Percentiles rank a stretch among this genome's conserved stretches.
phyloP scores from a whole-genome alignment of 768 basidiomycete species.

The Leucogyrophana mollusca region DNA sequence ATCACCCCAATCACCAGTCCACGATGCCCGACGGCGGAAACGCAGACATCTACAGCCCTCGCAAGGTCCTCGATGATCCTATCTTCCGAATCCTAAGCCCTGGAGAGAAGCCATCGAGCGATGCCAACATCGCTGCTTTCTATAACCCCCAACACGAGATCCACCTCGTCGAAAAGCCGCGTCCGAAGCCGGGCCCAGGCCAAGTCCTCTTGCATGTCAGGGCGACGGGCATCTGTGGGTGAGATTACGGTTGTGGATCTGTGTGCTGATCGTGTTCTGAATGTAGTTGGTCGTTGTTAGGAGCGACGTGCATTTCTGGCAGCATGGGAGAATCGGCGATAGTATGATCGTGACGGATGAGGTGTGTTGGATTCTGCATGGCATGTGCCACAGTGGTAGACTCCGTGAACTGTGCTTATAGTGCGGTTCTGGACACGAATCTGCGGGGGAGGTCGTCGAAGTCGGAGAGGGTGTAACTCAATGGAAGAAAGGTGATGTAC shows the following conservation, averaged over 20 bases:
- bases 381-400: no score
- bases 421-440: constrained; percentile 73
- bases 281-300: constrained; percentile 29
- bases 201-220: constrained; percentile 67
- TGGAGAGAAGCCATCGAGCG: constrained; percentile 47
- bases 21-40: constrained; percentile 23
- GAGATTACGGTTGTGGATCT: constrained; percentile 16
- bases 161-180: constrained; percentile 66
- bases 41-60: constrained; percentile 51
- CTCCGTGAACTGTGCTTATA: no score
- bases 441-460: constrained; percentile 64
- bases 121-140: constrained; percentile 60
- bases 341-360: constrained; percentile 72
- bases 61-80: constrained; percentile 54
- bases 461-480: constrained; percentile 64
- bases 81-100: constrained; percentile 50
- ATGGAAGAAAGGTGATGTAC: constrained; percentile 56
- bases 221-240: constrained; percentile 73
- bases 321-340: constrained; percentile 66
- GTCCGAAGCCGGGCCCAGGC: constrained; percentile 57
- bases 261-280: background rate
- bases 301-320: constrained; percentile 75
- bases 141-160: constrained; percentile 64
- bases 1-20: background rate
- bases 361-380: constrained; percentile 27